phyloP scores from a whole-genome alignment of 2,329 filamentous ascomycete genomes.

The Zymoseptoria tritici region DNA sequence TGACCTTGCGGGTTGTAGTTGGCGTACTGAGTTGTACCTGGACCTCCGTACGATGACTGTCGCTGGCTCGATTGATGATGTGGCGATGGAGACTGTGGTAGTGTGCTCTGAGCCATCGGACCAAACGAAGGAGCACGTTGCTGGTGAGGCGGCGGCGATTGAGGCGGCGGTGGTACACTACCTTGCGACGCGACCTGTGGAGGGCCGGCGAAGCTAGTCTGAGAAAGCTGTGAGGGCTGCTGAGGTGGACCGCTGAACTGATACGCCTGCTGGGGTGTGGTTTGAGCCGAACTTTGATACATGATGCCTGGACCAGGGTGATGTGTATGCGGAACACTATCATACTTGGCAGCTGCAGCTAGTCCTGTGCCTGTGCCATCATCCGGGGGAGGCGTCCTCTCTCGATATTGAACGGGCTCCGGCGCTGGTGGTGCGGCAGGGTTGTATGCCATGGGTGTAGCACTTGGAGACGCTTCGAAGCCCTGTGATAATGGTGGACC shows the following conservation, averaged over 20 bases:
- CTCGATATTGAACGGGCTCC: slow-evolving; percentile 62
- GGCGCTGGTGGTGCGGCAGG: slow-evolving; percentile 70
- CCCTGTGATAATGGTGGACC: slow-evolving; percentile 26
- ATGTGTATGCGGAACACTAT: slow-evolving; percentile 21
- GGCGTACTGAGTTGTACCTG: slow-evolving; percentile 30
- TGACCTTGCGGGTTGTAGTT: slow-evolving; percentile 25
- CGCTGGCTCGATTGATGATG: slow-evolving; percentile 29
- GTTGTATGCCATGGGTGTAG: slow-evolving; percentile 65
- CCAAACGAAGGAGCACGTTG: slow-evolving; percentile 18
- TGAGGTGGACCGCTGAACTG: slow-evolving; percentile 37
- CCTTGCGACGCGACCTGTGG: slow-evolving; percentile 14
- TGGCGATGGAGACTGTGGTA: slow-evolving; percentile 20
- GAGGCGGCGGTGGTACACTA: slow-evolving; percentile 19
- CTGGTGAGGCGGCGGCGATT: slow-evolving; percentile 5
- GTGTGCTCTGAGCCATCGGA: slow-evolving; percentile 17
- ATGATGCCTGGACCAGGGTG: slow-evolving; percentile 17
- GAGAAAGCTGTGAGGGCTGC: slow-evolving; percentile 7
- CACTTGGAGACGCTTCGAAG: slow-evolving; percentile 13
- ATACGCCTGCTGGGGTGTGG: slow-evolving; percentile 25
- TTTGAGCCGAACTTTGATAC: slow-evolving; percentile 21
- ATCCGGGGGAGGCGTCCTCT: slow-evolving; percentile 73
- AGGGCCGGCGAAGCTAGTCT: slow-evolving; percentile 15
- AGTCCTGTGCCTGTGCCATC: slow-evolving; percentile 45
- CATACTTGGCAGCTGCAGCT: slow-evolving; percentile 32
- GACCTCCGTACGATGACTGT: slow-evolving; percentile 18